Evolutionary conservation across 2,329 filamentous ascomycete species (phyloP), one percentile per base, ranked within the genome.

Genomic region (Lasiodiplodia sp.): DNA sequence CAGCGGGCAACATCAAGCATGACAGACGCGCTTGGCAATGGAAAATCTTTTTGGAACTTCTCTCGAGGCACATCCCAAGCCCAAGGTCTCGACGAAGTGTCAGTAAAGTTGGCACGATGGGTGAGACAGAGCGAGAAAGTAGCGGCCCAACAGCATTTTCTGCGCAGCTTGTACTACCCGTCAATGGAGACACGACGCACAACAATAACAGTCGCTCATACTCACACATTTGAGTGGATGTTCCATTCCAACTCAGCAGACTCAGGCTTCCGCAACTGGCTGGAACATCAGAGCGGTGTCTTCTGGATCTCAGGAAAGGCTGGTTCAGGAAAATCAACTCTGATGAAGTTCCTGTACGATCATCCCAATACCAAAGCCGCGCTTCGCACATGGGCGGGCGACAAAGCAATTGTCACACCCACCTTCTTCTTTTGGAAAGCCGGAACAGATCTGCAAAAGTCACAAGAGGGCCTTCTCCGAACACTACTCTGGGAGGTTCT

Each of bases 341-440:
- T 57, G 7, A 57, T 57, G 55, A 57, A 57, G 34, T 57, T 31
- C 11, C 25, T 57, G 10, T 18, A 31, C 28, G 4, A 31, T 12
- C 55, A 57, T 14, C 10, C 23, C 28, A n/a, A 55, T 4, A 78
- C 74, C 3, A n/a, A 6, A 18, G 10, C 44, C 1, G 14, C 44
- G 1, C 68, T 80, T 5, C 14, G 69, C 2, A 5, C 7, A 16
- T 57, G 55, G 55, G 55, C 28, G 2, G 8, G 18, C 11, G 28
- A n/a, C 34, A 37, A 57, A 6, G 18, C 12, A 1, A 18, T 57
- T 6, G n/a, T 34, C 25, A 57, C 16, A 14, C 23, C 53, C 8
- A 18, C 5, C 14, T 28, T 14, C 25, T 57, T n/a, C 53, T 37
- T 57, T 23, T 34, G 25, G 25, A 34, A 28, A 18, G 21, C 53